Evolutionary conservation across 1,284 basidiomycete species (phyloP), one percentile per base, ranked within the genome.

Genomic region (Ceratobasidium sp.): DNA sequence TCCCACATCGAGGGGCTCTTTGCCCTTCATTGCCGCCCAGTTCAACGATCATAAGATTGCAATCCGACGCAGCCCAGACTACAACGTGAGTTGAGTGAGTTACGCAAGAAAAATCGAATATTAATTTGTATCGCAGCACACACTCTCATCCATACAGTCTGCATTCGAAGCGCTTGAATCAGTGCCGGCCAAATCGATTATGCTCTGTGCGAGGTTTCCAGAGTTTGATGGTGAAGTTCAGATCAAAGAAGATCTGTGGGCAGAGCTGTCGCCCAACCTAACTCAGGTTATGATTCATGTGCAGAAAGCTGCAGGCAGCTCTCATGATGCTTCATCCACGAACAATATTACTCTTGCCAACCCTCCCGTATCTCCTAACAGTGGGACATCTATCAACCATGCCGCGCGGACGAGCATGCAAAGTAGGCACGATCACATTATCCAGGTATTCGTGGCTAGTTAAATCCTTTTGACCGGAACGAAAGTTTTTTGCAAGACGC

Each of bases 401-500:
- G 26, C n/a, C 12, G 20, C 13, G 13, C 3, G 7, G 7, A 56
- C 52, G 4, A 54, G 7, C 17, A 23, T 54, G n/a, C 52, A 54
- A 23, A 54, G 52, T 54, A 54, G n/a, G 52, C n/a, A 54, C 9
- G 10, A 46, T 20, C 48, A 50, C 48, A 15, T 50, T 50, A 13
- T 13, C 13, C 10, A 50, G 2, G 48, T 50, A 50, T 15, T 20
- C 48, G 20, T 50, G 12, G 12, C 48, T 50, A 13, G n/a, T n/a
- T n/a, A 46, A 6, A 46, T 46, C 13, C 13, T 46, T 46, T 46
- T 6, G 48, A 50, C 20, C 13, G 48, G 48, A 20, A 15, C 20
- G 6, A 23, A 56, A 56, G 54, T 56, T 12, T 59, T 28, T 52
- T 77, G 77, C 66, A 81, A 38, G 83, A 96, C 94, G 90, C 94